Evolutionary conservation across 169 alveolate genomes (phyloP), one percentile per base, ranked within the genome.

Genomic region (Sarcocystis neurona): DNA sequence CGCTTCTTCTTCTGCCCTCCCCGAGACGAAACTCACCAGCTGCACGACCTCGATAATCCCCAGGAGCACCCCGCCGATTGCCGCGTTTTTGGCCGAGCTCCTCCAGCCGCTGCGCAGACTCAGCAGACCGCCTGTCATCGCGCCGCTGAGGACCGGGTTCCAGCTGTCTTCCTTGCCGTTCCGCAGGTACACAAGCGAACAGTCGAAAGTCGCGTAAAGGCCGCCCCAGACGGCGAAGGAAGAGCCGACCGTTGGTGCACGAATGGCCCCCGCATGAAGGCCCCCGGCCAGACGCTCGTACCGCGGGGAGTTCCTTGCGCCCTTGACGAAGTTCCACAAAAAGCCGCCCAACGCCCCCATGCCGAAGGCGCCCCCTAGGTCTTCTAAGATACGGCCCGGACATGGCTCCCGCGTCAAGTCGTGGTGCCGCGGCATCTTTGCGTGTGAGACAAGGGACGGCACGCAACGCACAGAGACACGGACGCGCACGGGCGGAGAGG

Each of bases 221-320:
- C 99, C 99, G 20, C 99, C 99, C 99, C 99, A 98, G 90, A 97
- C 97, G 70, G 99, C 99, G 90, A 98, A 97, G 87, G 85, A 72
- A 32, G 91, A 98, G 44, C 99, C 99, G 20, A 98, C 95, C 70
- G 96, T 95, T 10, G 99, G 99, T 23, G 99, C 98, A 43, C 97
- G 91, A 66, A 95, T 92, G 78, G 98, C 95, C 18, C 97, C 98
- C 92, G 96, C 95, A 80, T 95, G 96, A 86, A 98, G 89, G n/a
- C 98, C 99, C 47, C 97, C 97, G 79, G 96, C 93, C 63, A 97
- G 88, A 79, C 95, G 94, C 91, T 95, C 96, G 44, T 87, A 91
- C 85, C 96, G 90, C 23, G 99, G 98, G 10, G 99, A 96, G 92
- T 97, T 96, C 89, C 97, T 88, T 79, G 96, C 96, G 37, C 99